Evolutionary conservation across 257 asterid genomes (phyloP), one percentile per base, ranked within the genome.

Genomic region (Nicotiana sylvestris): DNA sequence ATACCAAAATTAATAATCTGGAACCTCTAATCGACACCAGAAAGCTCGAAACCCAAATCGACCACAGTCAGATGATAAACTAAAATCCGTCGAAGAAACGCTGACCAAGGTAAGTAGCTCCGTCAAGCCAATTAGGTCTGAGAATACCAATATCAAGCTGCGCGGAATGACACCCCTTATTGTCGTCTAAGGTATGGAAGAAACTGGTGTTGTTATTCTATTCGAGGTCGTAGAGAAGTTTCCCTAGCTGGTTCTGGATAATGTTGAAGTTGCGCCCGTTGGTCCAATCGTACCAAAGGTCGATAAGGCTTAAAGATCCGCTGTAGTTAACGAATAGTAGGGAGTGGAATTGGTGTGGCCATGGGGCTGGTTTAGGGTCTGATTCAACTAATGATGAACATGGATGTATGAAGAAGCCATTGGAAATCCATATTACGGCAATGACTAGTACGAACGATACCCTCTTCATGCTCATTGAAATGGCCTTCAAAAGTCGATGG

Each of bases 291-390:
- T 93, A 93, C 94, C 93, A 93, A 51, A 92, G 92, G 64, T 91
- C 97, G 6, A 80, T 67, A 15, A 51, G 4, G 84, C 82, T 46
- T 87, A 92, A 43, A 87, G 90, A 35, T n/a, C 29, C 46, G 92
- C 93, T 89, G 88, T 7, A 83, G 86, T 88, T 93, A 62, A 87
- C 86, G 81, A 85, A 66, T n/a, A 91, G 90, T 32, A 90, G 81
- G 9, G 97, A 90, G 88, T 94, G 98, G 85, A 94, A 94, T 81
- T 94, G 97, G 58, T 46, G 84, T 21, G 98, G 97, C 97, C 98
- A 94, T 76, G 90, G 87, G 5, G 86, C 39, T 0, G 98, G 95
- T 33, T 33, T 33, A 33, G 37, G 37, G 37, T 33, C 37, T 5
- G 37, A 33, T 33, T 33, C 37, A 4, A 33, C 37, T 33, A 33